phyloP scores from a whole-genome alignment of 805 yeast genomes.

The Sugiyamaella boreocaroliniensis region DNA sequence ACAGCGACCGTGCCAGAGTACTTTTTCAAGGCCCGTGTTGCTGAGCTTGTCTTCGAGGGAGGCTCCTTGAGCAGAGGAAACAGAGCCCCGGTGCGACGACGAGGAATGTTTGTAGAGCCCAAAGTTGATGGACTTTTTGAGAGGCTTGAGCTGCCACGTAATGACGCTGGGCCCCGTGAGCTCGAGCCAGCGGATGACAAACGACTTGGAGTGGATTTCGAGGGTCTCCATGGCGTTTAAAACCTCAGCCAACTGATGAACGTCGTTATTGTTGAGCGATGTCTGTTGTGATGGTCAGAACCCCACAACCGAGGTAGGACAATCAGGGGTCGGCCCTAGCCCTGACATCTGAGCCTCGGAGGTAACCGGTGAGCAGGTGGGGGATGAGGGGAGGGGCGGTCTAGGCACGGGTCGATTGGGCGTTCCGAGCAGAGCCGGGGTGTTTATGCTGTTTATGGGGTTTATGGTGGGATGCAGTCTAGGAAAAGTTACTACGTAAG shows the following conservation, averaged over 20 bases:
- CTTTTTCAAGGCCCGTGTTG: conserved; percentile 44
- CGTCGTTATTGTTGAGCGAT: background rate
- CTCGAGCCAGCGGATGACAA: conserved; percentile 84
- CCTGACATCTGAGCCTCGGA: background rate
- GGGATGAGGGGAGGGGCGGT: too few relatives aligned
- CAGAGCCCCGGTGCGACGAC: conserved; percentile 2
- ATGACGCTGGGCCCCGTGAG: conserved; percentile 61
- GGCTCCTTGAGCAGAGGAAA: conserved; percentile 5
- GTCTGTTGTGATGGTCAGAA: background rate
- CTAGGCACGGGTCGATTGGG: too few relatives aligned
- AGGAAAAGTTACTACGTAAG: too few relatives aligned
- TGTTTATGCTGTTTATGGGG: too few relatives aligned
- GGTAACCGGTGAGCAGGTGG: background rate
- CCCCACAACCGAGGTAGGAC: background rate
- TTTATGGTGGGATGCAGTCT: too few relatives aligned
- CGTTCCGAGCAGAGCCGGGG: too few relatives aligned
- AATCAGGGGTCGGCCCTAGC: background rate
- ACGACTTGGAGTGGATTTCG: conserved; percentile 84
- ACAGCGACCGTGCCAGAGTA: conserved; percentile 51
- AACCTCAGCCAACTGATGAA: too few relatives aligned
- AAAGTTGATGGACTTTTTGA: conserved; percentile 51
- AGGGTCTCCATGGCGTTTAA: conserved; percentile 66
- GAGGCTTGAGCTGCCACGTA: conserved; percentile 77
- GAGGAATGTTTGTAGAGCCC: conserved; percentile 23
- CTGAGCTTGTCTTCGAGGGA: conserved; percentile 45